Percentiles rank a stretch among this genome's conserved stretches.
Conservation (phyloP, 495 filamentous ascomycete species). For the Penicillium malachiteum region DNA sequence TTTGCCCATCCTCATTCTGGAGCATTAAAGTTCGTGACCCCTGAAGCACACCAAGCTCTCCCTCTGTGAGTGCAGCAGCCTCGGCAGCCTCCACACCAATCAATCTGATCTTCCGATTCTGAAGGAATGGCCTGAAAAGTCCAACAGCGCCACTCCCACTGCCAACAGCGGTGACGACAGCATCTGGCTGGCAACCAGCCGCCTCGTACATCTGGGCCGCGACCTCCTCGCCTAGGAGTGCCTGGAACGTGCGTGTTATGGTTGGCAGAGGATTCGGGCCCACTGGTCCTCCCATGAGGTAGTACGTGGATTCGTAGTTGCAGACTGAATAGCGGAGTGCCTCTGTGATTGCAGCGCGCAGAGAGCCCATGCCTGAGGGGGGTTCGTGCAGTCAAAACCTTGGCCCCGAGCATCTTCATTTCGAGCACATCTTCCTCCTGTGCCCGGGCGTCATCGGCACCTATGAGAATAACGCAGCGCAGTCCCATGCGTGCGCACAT, state of each 20-base stretch:
- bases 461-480: slow-evolving; percentile 32
- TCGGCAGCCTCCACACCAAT: slow-evolving; percentile 28
- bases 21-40: slow-evolving; percentile 33
- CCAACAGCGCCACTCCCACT: slow-evolving; percentile 30
- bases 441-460: slow-evolving; percentile 27
- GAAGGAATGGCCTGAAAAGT: slow-evolving; percentile 32
- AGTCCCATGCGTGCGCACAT: slow-evolving; percentile 33
- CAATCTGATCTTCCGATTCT: slow-evolving; percentile 15
- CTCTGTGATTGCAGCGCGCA: slow-evolving; percentile 35
- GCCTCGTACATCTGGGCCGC: slow-evolving; percentile 24
- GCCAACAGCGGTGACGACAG: slow-evolving; percentile 30
- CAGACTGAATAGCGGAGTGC: slow-evolving; percentile 33
- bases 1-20: slow-evolving; percentile 33
- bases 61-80: slow-evolving; percentile 28
- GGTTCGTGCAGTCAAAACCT: slow-evolving; percentile 25
- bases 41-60: slow-evolving; percentile 32
- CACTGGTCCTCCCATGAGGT: slow-evolving; percentile 34
- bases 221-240: slow-evolving; percentile 35
- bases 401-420: slow-evolving; percentile 33
- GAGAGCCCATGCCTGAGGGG: slow-evolving; percentile 29
- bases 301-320: slow-evolving; percentile 31
- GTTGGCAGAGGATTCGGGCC: slow-evolving; percentile 32
- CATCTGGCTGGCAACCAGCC: slow-evolving; percentile 24
- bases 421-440: slow-evolving; percentile 29
- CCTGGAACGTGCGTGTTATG: slow-evolving; percentile 34